Base-by-base conservation (phyloP, 352 stramenopile genomes). In the Elongisporangium prolatum region DNA sequence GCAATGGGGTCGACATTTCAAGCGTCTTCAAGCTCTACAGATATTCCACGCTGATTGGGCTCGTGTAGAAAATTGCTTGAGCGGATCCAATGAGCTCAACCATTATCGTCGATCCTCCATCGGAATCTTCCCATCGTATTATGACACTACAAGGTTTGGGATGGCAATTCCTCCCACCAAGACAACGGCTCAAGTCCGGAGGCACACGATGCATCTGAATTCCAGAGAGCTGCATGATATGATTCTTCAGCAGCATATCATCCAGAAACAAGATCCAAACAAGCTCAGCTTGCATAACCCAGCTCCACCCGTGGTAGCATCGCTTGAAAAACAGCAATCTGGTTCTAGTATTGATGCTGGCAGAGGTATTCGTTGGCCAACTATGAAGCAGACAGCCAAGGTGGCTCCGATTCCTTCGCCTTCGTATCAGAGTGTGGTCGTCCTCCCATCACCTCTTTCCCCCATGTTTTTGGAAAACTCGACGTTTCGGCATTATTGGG, bases 401-500 rank as follows among this genome's bases (percentile, higher is more conserved):
- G 20, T 25, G 11, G 2, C 28, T 18, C 63, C 63, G 57, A 16
- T 48, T 60, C 34, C 14, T 17, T 9, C 0, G 1, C 34, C 34
- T 4, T 16, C 17, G 11, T 44, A 44, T 13, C 34, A 44, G 10
- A 44, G 34, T 13, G 34, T 44, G 34, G 34, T 44, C 11, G 34
- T 44, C 2, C 14, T 44, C 3, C 47, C 37, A 2, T 16, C 50
- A 4, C 16, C 22, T 0, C 53, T 48, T 2, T 54, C 71, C 0
- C 48, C 49, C 6, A 54, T 74, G 38, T 82, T 74, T 34, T 61
- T 61, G 0, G 60, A 77, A 47, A 56, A 67, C 48, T 77, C 72
- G 1, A 14, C 54, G 7, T 91, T 91, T 28, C 70, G 81, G 13
- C 67, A 78, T 18, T 40, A 55, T 8, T 91, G 81, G 81, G 54